Evolutionary conservation across 2,329 filamentous ascomycete genomes (phyloP), one percentile per base, ranked within the genome.

Genomic region (Lachnellula arida): DNA sequence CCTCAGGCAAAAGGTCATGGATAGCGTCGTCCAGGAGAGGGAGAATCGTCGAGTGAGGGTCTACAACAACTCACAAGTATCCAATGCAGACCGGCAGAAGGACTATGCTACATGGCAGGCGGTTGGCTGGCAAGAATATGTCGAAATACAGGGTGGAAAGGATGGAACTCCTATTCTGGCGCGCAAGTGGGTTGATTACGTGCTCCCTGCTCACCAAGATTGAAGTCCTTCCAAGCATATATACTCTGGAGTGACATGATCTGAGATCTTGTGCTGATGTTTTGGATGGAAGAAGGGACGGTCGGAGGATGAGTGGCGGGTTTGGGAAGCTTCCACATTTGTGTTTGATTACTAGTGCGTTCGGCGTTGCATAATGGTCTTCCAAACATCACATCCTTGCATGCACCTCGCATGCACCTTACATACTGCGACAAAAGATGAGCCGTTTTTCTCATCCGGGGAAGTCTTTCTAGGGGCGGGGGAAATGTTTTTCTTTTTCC

Each of bases 11-110:
- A 75, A 75, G 8, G 74, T 79, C 15, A 75, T 84, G 49, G 71
- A 73, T 28, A 72, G 73, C 9, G 76, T 82, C 2, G 74, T 86
- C 1, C 70, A 73, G 2, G 83, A 85, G 67, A 79, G 84, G 17
- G 84, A 87, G 70, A 72, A 72, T 11, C 76, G 80, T 51, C 80
- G 84, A 49, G 40, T 60, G 22, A 65, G 62, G 42, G 63, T 64
- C 28, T 58, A 56, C 39, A 53, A 57, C 28, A 65, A 56, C 42
- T 48, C 52, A 17, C 49, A 63, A 35, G 56, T 67, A 34, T 59
- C 66, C 4, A 66, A 67, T 40, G 54, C 56, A n/a, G 65, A 69
- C 37, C 64, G 67, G 32, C 50, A 62, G n/a, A 35, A 60, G 25
- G 61, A 68, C 35, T 51, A 40, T 15, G 61, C 62, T 40, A 58